phyloP scores from a whole-genome alignment of 305 asterid species.

The Rubia peregrina region DNA sequence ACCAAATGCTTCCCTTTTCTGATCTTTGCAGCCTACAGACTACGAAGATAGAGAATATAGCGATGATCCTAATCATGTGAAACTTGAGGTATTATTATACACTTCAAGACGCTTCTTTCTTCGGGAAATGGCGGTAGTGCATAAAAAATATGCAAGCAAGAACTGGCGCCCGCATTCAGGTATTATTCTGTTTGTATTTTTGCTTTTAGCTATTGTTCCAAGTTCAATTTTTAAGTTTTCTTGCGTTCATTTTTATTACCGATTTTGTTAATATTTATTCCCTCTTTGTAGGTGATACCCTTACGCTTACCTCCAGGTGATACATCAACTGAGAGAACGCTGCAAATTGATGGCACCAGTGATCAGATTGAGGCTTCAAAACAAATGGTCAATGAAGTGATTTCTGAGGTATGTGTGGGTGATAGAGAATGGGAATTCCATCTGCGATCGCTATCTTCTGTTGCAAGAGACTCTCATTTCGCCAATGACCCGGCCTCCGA shows the following conservation, averaged over 20 bases:
- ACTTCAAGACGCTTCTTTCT: background rate
- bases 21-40: conserved; percentile 76
- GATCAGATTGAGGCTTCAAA: conserved; percentile 94
- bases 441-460: conserved; percentile 58
- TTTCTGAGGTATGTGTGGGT: conserved; percentile 70
- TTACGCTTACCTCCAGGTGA: conserved; percentile 97
- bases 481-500: conserved; percentile 65
- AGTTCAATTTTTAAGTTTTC: background rate
- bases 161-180: conserved; percentile 96
- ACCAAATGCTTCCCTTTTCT: conserved; percentile 19
- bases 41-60: conserved; percentile 96
- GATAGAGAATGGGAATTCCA: conserved; percentile 50
- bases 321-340: conserved; percentile 79
- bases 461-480: conserved; percentile 69
- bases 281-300: conserved; percentile 70
- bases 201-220: background rate
- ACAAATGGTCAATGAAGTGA: conserved; percentile 73
- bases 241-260: too few relatives aligned
- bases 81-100: conserved; percentile 62
- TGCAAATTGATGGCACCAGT: conserved; percentile 82
- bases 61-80: conserved; percentile 63
- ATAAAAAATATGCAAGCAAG: conserved; percentile 87
- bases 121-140: conserved; percentile 13
- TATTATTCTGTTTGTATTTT: conserved; percentile 12
- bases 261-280: background rate